Evolutionary conservation across 1,284 basidiomycete genomes (phyloP), one percentile per base, ranked within the genome.

Genomic region (Chalciporus sp.): DNA sequence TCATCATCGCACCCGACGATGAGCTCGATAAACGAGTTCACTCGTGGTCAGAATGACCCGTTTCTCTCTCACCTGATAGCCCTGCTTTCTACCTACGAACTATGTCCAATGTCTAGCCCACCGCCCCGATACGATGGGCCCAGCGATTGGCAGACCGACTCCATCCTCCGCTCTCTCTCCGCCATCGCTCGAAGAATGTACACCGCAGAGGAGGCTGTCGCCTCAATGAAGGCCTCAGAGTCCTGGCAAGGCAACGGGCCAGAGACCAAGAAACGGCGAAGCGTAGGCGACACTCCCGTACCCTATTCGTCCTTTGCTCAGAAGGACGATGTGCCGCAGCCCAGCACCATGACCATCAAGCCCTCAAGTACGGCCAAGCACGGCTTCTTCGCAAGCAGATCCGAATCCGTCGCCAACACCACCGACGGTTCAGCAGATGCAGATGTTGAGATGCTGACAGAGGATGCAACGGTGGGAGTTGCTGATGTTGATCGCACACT

Each of bases 91-190:
- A 67, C 80, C 10, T 84, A 83, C 59, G 79, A 83, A 53, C 72
- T 78, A 37, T 76, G 74, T 41, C 77, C 77, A 27, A 70, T 70
- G 59, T 68, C 78, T 12, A 74, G 78, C 7, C 83, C 85, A 39
- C 70, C 80, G 57, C 85, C 85, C 45, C 76, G 76, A 54, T 89
- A 86, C 68, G 77, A 83, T 69, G 86, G 86, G 2, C 82, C 82
- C 1, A 60, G 74, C 46, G 81, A 85, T 70, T 85, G 82, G 83
- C 81, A 84, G 65, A 86, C 82, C 10, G 82, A 86, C 43, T 73
- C 75, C 58, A 85, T 89, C 61, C 69, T 84, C 31, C 78, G 80
- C 51, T 81, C 81, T 28, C 73, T 89, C 55, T 71, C 73, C 28
- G 75, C 74, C 14, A 73, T 88, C 58, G 82, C 79, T 1, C 72